phyloP scores from a whole-genome alignment of 1,284 basidiomycete genomes.

The Tilletiopsis washingtonensis region DNA sequence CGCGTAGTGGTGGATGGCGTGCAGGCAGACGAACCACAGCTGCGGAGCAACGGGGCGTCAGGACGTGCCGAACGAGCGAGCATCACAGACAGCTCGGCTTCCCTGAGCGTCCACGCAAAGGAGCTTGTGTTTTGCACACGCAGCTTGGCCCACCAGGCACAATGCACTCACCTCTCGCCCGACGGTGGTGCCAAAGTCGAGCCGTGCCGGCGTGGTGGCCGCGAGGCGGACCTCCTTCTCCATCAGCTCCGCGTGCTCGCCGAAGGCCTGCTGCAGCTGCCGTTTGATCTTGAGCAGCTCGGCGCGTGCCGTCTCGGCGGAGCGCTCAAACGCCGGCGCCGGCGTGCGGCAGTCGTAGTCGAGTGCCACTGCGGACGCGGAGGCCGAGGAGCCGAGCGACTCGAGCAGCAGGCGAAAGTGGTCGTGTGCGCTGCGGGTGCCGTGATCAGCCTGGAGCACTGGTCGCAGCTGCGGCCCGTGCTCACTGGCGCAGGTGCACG shows the following conservation, averaged over 20 bases:
- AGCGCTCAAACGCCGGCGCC: neutral
- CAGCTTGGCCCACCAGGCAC: no score
- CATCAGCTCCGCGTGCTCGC: no score
- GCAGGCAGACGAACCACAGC: constrained; percentile 40
- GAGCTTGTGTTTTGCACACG: no score
- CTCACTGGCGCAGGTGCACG: constrained; percentile 33
- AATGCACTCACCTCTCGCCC: constrained; percentile 11
- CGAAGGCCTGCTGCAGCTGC: no score
- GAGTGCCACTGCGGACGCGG: neutral
- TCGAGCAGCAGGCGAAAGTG: constrained; percentile 30
- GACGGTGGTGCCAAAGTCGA: constrained; percentile 9
- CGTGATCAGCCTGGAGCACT: neutral
- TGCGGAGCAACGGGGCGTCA: no score
- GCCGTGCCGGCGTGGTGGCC: constrained; percentile 28
- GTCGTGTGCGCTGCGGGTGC: constrained; percentile 17
- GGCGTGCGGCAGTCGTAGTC: neutral
- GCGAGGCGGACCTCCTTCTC: constrained; percentile 12
- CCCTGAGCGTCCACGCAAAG: no score
- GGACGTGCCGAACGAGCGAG: no score
- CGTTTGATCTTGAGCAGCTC: constrained; percentile 9
- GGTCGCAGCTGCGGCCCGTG: neutral
- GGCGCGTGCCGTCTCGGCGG: neutral
- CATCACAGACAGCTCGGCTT: no score
- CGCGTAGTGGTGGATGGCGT: constrained; percentile 43
- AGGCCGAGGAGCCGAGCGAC: constrained; percentile 7